Percentiles rank a stretch among this genome's conserved stretches.
These are phyloP conservation scores for Kwoniella bestiolae DNA, from an alignment of 768 basidiomycete species.

Conservation along the genomic window DNA sequence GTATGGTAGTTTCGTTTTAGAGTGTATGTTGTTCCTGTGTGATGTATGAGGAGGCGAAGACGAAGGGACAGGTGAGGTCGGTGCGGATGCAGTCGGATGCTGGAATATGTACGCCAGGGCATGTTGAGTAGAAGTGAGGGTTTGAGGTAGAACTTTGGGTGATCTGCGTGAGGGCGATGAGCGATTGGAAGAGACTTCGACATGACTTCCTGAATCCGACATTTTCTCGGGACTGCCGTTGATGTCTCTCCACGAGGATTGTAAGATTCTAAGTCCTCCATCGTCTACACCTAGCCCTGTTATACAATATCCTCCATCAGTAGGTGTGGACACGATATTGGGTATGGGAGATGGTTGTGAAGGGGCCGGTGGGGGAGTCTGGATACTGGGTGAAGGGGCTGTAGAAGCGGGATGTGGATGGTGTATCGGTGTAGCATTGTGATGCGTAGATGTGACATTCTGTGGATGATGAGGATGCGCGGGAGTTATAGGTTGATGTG, in stretches of 20 bases:
- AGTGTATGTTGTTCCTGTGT: not conserved
- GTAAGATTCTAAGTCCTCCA: constrained; percentile 8
- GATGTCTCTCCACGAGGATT: constrained; percentile 13
- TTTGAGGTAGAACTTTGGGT: not conserved
- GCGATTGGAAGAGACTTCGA: constrained; percentile 12
- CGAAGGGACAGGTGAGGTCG: constrained; percentile 31
- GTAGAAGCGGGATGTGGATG: not conserved
- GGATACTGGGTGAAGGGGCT: constrained; percentile 3
- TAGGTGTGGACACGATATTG: not conserved
- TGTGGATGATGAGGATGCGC: too few species aligned
- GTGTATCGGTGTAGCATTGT: not conserved
- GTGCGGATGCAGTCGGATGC: constrained; percentile 40
- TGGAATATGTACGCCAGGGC: constrained; percentile 20
- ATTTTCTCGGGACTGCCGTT: constrained; percentile 6
- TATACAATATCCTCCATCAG: not conserved
- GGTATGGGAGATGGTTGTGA: not conserved
- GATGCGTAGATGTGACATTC: too few species aligned
- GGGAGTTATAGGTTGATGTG: not conserved
- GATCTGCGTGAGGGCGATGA: constrained; percentile 20
- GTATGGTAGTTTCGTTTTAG: constrained; percentile 11
- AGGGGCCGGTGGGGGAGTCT: not conserved
- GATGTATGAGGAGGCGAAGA: not conserved
- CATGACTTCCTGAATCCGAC: not conserved
- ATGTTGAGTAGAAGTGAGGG: constrained; percentile 12
- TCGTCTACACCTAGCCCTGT: constrained; percentile 13